Evolutionary conservation across 306 rosid genomes (phyloP), one percentile per base, ranked within the genome.

Genomic region (Prosopis cineraria): DNA sequence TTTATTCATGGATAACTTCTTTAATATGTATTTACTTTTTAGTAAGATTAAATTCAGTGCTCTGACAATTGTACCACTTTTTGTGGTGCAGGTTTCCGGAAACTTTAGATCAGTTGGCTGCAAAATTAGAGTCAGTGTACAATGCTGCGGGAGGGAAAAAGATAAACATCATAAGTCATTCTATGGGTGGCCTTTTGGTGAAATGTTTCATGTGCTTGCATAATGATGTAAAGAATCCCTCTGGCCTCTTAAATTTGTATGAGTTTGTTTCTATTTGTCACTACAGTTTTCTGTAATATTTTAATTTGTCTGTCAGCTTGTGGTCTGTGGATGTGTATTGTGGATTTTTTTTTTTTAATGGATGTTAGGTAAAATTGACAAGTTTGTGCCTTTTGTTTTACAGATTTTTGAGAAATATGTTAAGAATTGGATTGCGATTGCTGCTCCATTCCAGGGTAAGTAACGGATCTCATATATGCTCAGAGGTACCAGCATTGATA

Each of bases 321-420:
- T 70, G 10, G 34, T 76, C 30, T 79, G 19, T 48, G 12, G n/a
- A 60, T 72, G 55, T 43, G 43, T 30, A 41, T 20, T 22, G 19
- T 78, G n/a, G 62, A 68, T 16, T 48, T 73, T 25, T n/a, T 70
- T 59, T 63, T n/a, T n/a, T n/a, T n/a, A n/a, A 16, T 30, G 73
- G 52, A 64, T 63, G 48, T 70, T 58, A 55, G 40, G 52, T 76
- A 34, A 76, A 63, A 52, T n/a, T 14, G 43, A 40, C 69, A 44
- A 37, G 68, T 53, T 60, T 40, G 12, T 84, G 55, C 52, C 68
- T 60, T 17, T 56, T 50, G 60, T 83, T 81, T 82, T 77, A 78
- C 90, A 95, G 99, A 85, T 93, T 85, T 95, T 92, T 90, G 98
- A 95, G 90, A 95, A 93, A 88, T 95, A 93, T 81, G 99, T 95